A percentile compares a stretch with the other conserved stretches of the same genome.
These are phyloP conservation scores for Aspergillus fumigatus DNA, from an alignment of 2,329 filamentous ascomycete genomes.

Conservation along the genomic window DNA sequence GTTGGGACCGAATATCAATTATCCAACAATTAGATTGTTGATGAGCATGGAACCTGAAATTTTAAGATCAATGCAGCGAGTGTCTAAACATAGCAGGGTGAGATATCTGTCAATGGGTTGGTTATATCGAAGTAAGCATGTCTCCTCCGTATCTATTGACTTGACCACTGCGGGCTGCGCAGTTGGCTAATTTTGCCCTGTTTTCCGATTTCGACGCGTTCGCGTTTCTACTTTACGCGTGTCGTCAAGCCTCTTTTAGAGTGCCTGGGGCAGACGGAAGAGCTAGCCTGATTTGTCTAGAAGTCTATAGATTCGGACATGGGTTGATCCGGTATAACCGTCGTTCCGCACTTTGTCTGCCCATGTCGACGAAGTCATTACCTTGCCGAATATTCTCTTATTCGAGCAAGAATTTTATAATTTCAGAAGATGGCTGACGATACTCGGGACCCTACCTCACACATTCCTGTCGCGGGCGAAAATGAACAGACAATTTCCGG, in stretches of 20 bases:
- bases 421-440: constrained; percentile 37
- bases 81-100: constrained; percentile 11
- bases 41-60: constrained; percentile 22
- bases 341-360: neutral
- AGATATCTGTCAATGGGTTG: neutral
- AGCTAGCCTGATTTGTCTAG: constrained; percentile 12
- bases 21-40: constrained; percentile 9
- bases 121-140: constrained; percentile 4
- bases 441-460: constrained; percentile 25
- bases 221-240: constrained; percentile 31
- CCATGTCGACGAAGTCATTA: neutral
- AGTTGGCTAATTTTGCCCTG: constrained; percentile 13
- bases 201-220: constrained; percentile 26
- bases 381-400: constrained; percentile 2
- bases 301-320: neutral
- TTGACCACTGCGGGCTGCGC: constrained; percentile 8
- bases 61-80: constrained; percentile 3
- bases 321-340: neutral
- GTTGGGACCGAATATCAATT: constrained; percentile 20
- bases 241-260: constrained; percentile 10
- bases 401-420: neutral
- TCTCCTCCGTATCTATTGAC: no score
- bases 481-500: constrained; percentile 15
- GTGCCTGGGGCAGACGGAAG: constrained; percentile 16
- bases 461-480: constrained; percentile 7